Percentiles rank a stretch among this genome's conserved stretches.
phyloP scores from a whole-genome alignment of 2,329 filamentous ascomycete genomes.

The Fusarium equiseti region DNA sequence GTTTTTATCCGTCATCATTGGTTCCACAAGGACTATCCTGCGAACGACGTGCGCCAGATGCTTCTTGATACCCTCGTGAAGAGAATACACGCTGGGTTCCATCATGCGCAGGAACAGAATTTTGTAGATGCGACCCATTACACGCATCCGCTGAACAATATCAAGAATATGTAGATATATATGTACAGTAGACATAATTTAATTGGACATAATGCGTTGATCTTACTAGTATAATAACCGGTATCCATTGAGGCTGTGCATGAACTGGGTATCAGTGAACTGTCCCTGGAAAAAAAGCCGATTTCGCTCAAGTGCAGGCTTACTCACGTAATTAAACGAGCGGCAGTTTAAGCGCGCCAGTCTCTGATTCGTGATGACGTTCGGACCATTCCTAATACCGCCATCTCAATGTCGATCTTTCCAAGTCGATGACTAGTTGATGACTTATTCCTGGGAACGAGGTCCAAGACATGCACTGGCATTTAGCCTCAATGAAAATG shows the following conservation, averaged over 20 bases:
- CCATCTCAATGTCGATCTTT: not conserved
- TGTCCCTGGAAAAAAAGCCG: too few species aligned
- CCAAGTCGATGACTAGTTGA: not conserved
- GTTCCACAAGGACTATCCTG: constrained; percentile 26
- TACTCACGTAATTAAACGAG: not conserved
- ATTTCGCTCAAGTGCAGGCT: not conserved
- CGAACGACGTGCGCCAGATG: constrained; percentile 7
- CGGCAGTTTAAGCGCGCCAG: not conserved
- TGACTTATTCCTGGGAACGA: not conserved
- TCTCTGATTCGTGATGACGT: not conserved
- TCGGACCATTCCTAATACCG: not conserved
- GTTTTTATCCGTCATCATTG: constrained; percentile 46
- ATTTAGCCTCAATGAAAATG: constrained; percentile 1
- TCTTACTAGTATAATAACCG: not conserved
- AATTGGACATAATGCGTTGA: not conserved
- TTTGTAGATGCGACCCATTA: constrained; percentile 20
- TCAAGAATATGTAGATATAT: not conserved
- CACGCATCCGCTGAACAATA: constrained; percentile 8
- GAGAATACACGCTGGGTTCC: constrained; percentile 18
- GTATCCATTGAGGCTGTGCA: not conserved
- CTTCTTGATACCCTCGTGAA: constrained; percentile 10
- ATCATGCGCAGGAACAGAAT: constrained; percentile 8
- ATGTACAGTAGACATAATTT: not conserved
- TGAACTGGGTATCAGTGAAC: not conserved
- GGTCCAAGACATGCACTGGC: not conserved